Evolutionary conservation across 2,329 filamentous ascomycete species (phyloP).

Genomic region (Aspergillus pseudonomiae): DNA sequence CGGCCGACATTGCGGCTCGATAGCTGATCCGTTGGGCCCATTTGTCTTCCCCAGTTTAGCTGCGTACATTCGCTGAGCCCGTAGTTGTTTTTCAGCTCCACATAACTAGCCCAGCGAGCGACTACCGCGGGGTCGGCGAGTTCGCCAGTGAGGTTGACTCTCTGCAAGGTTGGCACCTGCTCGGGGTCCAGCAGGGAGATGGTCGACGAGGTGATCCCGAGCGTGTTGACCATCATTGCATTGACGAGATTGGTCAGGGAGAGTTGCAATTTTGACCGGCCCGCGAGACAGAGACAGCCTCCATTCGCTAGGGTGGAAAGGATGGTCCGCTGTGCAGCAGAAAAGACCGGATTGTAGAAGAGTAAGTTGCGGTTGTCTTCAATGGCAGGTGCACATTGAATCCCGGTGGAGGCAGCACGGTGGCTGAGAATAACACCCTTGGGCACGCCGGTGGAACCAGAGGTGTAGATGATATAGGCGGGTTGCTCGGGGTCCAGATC

Average conservation of each 20-base stretch:
- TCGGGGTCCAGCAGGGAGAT: conserved; percentile 10
- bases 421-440: conserved; percentile 15
- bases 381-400: conserved; percentile 3
- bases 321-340: conserved; percentile 18
- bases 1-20: conserved; percentile 11
- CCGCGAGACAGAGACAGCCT: conserved; percentile 14
- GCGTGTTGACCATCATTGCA: conserved; percentile 14
- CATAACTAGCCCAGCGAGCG: conserved; percentile 11
- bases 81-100: conserved; percentile 19
- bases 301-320: conserved; percentile 12
- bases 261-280: conserved; percentile 10
- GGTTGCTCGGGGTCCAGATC: conserved; percentile 8
- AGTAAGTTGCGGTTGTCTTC: conserved; percentile 13
- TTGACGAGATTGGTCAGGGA: conserved; percentile 11
- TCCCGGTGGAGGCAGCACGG: conserved; percentile 11
- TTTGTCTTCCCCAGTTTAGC: conserved; percentile 14
- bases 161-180: conserved; percentile 13
- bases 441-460: conserved; percentile 20
- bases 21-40: conserved; percentile 7
- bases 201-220: conserved; percentile 17
- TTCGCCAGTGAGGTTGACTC: conserved; percentile 19
- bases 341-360: conserved; percentile 20
- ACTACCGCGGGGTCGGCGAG: conserved; percentile 13
- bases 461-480: conserved; percentile 20
- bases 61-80: conserved; percentile 24